Base-by-base conservation (phyloP, 768 basidiomycete genomes). In the Favolaschia claudopus region DNA sequence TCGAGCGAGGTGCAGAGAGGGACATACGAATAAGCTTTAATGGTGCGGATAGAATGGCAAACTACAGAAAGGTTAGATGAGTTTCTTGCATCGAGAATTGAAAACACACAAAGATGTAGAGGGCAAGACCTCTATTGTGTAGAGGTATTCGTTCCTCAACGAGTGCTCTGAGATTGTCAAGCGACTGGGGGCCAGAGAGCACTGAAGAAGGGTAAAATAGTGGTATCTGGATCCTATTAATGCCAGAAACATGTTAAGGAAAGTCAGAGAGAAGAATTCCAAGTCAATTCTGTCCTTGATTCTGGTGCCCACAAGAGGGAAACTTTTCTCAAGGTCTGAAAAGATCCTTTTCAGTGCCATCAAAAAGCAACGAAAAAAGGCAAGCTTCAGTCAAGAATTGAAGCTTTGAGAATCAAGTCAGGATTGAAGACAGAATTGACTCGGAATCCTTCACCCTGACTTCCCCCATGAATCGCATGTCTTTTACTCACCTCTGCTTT, bases 41-140 rank as follows among this genome's bases (percentile, higher is more conserved):
- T 15, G 84, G 84, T 36, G 76, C 69, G n/a, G 85, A 83, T 39
- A 85, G 58, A 3, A 85, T 79, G 29, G 81, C 67, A 20, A 82
- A 53, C 63, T 64, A 22, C 3, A 28, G 13, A 39, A 29, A n/a
- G 20, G 43, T 7, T 5, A 39, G 47, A 20, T 9, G 17, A 48
- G 8, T 33, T 29, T 8, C 17, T 5, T 20, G 17, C 3, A 28
- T 54, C 29, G 7, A 42, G n/a, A 45, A 14, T 4, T 22, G 44
- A 6, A n/a, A 37, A 60, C 63, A 28, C 28, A 64, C 58, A 20
- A 60, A 64, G 32, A 54, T 50, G 44, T 46, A 64, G n/a, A 20
- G 43, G 36, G n/a, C 19, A 10, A 54, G 19, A 4, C 58, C 63
- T 42, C 51, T 40, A 19, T 33, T 47, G 39, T 64, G 63, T 12